Conservation (phyloP, 768 basidiomycete genomes). For the Filobasidium floriforme region DNA sequence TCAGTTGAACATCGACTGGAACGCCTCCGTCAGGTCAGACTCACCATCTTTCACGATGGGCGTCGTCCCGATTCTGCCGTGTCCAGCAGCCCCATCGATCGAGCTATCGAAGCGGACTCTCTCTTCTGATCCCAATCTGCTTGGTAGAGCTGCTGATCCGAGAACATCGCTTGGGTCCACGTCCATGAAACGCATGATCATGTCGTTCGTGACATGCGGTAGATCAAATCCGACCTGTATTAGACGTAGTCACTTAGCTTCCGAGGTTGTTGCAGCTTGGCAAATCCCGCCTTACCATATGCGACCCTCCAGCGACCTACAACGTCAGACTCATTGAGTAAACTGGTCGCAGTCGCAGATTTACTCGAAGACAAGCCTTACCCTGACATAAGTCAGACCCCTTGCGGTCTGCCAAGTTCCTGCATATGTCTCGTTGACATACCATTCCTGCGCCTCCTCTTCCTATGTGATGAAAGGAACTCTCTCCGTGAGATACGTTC, state of each 20-base stretch:
- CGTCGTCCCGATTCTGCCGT: slow-evolving; percentile 23
- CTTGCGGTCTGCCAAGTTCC: slow-evolving; percentile 86
- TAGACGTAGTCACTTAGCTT: neutral
- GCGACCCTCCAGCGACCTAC: slow-evolving; percentile 84
- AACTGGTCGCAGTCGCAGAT: no score
- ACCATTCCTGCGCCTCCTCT: slow-evolving; percentile 45
- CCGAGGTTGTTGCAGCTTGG: neutral
- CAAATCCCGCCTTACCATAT: slow-evolving; percentile 65
- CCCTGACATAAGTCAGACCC: slow-evolving; percentile 89
- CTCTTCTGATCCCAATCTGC: slow-evolving; percentile 63
- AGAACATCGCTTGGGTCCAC: slow-evolving; percentile 75
- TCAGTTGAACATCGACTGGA: neutral
- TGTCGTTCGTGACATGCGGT: slow-evolving; percentile 83
- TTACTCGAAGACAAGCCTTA: slow-evolving; percentile 38
- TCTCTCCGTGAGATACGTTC: no score
- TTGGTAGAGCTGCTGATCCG: slow-evolving; percentile 72
- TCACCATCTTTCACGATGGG: neutral
- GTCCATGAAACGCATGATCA: slow-evolving; percentile 96
- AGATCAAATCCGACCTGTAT: slow-evolving; percentile 54
- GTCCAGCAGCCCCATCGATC: slow-evolving; percentile 46
- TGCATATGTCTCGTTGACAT: slow-evolving; percentile 63
- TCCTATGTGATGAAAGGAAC: slow-evolving; percentile 26
- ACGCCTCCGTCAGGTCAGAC: neutral
- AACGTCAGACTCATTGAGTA: neutral
- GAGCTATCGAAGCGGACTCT: slow-evolving; percentile 50